Evolutionary conservation across 345 rosid genomes (phyloP), one percentile per base, ranked within the genome.

Genomic region (Rhodomyrtus tomentosa): DNA sequence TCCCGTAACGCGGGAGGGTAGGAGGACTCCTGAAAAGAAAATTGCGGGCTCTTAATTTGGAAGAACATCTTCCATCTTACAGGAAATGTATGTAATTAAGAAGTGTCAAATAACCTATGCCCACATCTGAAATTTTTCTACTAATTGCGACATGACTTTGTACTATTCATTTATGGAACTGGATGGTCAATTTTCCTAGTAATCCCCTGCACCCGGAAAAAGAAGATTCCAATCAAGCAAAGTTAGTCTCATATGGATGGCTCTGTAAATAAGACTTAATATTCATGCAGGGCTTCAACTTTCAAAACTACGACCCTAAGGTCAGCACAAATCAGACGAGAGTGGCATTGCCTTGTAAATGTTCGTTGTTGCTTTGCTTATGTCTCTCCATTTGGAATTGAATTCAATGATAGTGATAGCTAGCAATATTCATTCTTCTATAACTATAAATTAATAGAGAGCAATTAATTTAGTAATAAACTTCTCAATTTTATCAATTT

Each of bases 361-460:
- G 29, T 29, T 0, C 45, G 0, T 36, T 8, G 25, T 0, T 68
- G 1, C 45, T 36, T 68, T 16, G 5, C 76, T 68, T 68, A 1
- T 2, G 27, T 32, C n/a, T 8, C 25, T 7, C 20, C 45, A 5
- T 18, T 68, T 36, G 8, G 76, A 68, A 0, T 68, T 36, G 42
- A 68, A 68, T 68, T 68, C 79, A 4, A 68, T 68, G 11, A 68
- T 8, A 68, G 45, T 18, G 76, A 68, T 24, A 1, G 20, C 76
- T 36, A 18, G 76, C 45, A 0, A 36, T 22, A 4, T 36, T 68
- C 45, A 68, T 0, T 9, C 13, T 36, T 68, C 25, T 18, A 68
- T 2, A 68, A 36, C 24, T 18, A 68, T 5, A 68, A 4, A 68
- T 0, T 36, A 68, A 36, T 36, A 36, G 25, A 68, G 36, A 0